These are phyloP conservation scores for Aspergillus niger DNA, from an alignment of 2,329 filamentous ascomycete species.

Conservation along the genomic window DNA sequence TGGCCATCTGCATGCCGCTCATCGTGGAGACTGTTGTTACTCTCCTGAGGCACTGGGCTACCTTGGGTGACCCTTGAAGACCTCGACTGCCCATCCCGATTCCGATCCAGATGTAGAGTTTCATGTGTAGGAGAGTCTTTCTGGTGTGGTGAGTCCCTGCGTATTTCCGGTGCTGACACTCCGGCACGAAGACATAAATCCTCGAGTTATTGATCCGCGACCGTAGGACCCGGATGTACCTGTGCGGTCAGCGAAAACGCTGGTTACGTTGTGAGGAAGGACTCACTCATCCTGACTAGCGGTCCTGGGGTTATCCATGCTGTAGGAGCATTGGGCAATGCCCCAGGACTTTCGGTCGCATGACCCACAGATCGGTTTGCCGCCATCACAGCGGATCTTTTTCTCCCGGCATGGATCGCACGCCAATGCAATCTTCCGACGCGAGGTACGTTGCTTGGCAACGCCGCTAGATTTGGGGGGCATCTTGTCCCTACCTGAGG, in stretches of 20 bases:
- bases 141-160: not conserved
- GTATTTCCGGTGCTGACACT: conserved; percentile 19
- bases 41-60: not conserved
- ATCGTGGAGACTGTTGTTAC: not conserved
- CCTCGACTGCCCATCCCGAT: not conserved
- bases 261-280: conserved; percentile 16
- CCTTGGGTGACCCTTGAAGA: not conserved
- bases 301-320: conserved; percentile 38
- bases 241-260: not conserved
- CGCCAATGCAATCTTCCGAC: conserved; percentile 40
- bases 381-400: conserved; percentile 47
- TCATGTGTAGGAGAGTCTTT: not conserved
- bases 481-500: not conserved
- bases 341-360: conserved; percentile 40
- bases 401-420: conserved; percentile 48
- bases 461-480: not conserved
- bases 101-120: no score
- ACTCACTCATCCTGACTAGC: conserved; percentile 39
- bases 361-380: conserved; percentile 49
- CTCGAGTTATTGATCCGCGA: conserved; percentile 33
- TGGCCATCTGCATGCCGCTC: not conserved
- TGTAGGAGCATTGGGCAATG: conserved; percentile 44
- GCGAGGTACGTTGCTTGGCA: conserved; percentile 4
- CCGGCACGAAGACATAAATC: conserved; percentile 25
- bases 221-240: conserved; percentile 24